A percentile compares a stretch with the other conserved stretches of the same genome.
These are phyloP conservation scores for Plasmopara muralis DNA, from an alignment of 352 stramenopile genomes.

Conservation along the genomic window DNA sequence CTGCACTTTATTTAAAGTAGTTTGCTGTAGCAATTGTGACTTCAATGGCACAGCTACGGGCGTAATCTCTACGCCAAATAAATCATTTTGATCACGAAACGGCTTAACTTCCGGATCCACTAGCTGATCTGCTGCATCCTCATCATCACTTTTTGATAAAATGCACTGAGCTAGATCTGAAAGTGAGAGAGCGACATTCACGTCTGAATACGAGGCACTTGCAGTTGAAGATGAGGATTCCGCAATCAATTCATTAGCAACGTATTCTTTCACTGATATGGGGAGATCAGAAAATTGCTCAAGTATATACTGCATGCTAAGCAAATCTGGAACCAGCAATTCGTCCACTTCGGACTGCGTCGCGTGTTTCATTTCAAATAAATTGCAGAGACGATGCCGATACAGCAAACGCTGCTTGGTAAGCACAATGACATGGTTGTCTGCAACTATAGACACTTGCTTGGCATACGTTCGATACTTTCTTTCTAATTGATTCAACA, in stretches of 20 bases:
- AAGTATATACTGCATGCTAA: slow-evolving; percentile 41
- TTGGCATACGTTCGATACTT: slow-evolving; percentile 75
- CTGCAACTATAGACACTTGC: slow-evolving; percentile 31
- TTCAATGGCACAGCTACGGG: slow-evolving; percentile 1
- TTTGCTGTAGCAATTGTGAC: slow-evolving; percentile 4
- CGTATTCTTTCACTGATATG: not conserved
- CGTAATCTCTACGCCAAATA: not conserved
- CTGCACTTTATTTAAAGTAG: slow-evolving; percentile 22
- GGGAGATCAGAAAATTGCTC: slow-evolving; percentile 27
- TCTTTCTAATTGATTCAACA: slow-evolving; percentile 65
- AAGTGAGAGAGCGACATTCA: slow-evolving; percentile 18
- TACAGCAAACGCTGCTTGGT: slow-evolving; percentile 42
- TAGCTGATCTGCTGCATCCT: slow-evolving; percentile 3
- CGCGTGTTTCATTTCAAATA: slow-evolving; percentile 36
- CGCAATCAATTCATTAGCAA: not conserved
- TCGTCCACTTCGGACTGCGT: slow-evolving; percentile 23
- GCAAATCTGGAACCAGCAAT: slow-evolving; percentile 16
- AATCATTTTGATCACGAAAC: slow-evolving; percentile 3
- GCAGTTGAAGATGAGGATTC: slow-evolving; percentile 1
- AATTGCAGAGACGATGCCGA: slow-evolving; percentile 33
- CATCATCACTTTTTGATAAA: slow-evolving; percentile 22
- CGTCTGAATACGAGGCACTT: slow-evolving; percentile 19
- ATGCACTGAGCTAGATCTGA: slow-evolving; percentile 26
- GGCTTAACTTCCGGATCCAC: not conserved
- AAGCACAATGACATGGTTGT: slow-evolving; percentile 48